phyloP scores from a whole-genome alignment of 805 yeast genomes.

The Peterozyma toletana region DNA sequence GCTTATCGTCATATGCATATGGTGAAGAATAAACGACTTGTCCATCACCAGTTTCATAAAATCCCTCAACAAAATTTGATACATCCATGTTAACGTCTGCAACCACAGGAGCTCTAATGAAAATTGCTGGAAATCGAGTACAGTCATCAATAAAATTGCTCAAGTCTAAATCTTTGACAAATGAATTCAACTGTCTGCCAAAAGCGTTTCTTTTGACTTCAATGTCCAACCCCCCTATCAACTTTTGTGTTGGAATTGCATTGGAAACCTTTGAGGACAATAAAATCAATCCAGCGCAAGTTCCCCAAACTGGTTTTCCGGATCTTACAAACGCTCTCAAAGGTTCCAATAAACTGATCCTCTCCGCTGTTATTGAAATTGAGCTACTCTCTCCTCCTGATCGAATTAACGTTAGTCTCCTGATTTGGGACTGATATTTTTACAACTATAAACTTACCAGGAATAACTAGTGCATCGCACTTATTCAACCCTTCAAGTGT shows the following conservation, averaged over 20 bases:
- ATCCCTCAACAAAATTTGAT: slow-evolving; percentile 7
- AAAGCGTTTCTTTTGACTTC: slow-evolving; percentile 67
- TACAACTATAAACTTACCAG: slow-evolving; percentile 28
- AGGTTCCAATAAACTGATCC: slow-evolving; percentile 51
- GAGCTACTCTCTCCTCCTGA: slow-evolving; percentile 61
- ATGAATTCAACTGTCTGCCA: slow-evolving; percentile 71
- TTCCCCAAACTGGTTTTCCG: slow-evolving; percentile 68
- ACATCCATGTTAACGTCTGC: slow-evolving; percentile 11
- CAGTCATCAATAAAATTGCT: slow-evolving; percentile 31
- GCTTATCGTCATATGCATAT: slow-evolving; percentile 9
- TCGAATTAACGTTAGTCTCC: neutral
- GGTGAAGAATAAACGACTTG: neutral
- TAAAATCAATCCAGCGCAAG: slow-evolving; percentile 78
- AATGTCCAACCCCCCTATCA: slow-evolving; percentile 60
- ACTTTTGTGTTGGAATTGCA: slow-evolving; percentile 45
- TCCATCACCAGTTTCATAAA: neutral
- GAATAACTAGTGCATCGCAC: slow-evolving; percentile 60
- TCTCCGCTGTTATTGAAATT: slow-evolving; percentile 64
- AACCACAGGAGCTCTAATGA: slow-evolving; percentile 76
- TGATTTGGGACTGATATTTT: neutral
- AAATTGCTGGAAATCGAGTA: slow-evolving; percentile 34
- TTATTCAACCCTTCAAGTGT: slow-evolving; percentile 38
- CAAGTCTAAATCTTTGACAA: slow-evolving; percentile 38
- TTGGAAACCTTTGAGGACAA: slow-evolving; percentile 46
- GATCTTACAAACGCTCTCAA: slow-evolving; percentile 42